phyloP scores from a whole-genome alignment of 305 asterid species.

The Coffea humblotiana region DNA sequence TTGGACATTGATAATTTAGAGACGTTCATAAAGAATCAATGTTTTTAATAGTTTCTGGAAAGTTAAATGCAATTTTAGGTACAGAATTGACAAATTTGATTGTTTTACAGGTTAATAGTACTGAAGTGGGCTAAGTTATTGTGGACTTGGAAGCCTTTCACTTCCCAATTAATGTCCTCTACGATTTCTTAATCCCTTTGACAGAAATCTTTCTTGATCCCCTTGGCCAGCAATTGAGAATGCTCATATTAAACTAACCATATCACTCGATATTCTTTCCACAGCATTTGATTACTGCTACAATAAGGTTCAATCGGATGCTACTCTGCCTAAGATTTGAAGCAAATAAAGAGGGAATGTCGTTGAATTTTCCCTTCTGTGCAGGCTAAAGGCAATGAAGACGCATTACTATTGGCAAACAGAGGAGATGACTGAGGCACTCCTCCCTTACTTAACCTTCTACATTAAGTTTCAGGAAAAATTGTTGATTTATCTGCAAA shows the following conservation, averaged over 20 bases:
- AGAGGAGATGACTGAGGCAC: background rate
- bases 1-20: background rate
- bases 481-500: background rate
- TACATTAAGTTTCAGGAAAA: background rate
- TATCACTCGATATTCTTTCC: background rate
- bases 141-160: background rate
- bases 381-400: background rate
- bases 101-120: background rate
- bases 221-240: background rate
- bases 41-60: background rate
- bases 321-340: background rate
- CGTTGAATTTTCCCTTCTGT: background rate
- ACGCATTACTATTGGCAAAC: too few species aligned
- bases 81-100: background rate
- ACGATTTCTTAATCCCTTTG: background rate
- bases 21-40: background rate
- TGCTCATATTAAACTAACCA: background rate
- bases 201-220: background rate
- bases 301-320: background rate
- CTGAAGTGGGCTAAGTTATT: background rate
- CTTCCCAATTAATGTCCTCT: background rate
- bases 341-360: background rate
- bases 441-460: background rate
- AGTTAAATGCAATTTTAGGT: background rate
- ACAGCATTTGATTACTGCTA: background rate